phyloP scores from a whole-genome alignment of 2,329 filamentous ascomycete genomes.

The Helicocarpus griseus region DNA sequence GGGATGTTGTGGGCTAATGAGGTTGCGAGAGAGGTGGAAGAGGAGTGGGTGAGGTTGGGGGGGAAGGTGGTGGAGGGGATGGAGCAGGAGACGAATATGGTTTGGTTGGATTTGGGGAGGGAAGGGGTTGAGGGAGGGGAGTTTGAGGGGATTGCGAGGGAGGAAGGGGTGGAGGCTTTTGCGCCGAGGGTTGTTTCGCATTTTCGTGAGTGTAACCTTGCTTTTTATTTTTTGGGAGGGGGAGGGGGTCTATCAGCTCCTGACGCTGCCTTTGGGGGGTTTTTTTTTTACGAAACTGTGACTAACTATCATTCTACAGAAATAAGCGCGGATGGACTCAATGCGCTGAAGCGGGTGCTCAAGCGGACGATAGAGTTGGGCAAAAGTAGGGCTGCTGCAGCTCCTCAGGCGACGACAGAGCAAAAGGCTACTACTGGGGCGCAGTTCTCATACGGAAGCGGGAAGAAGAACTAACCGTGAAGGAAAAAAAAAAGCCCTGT shows the following conservation, averaged over 20 bases:
- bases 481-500: not conserved
- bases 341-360: conserved; percentile 20
- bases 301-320: conserved; percentile 27
- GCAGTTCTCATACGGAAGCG: not conserved
- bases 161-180: conserved; percentile 47
- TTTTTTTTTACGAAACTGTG: not conserved
- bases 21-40: conserved; percentile 52
- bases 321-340: conserved; percentile 33
- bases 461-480: not conserved
- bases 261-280: too few species aligned
- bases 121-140: conserved; percentile 45
- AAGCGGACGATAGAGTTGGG: conserved; percentile 8
- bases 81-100: conserved; percentile 80
- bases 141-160: conserved; percentile 45
- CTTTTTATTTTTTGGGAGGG: conserved; percentile 1
- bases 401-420: not conserved
- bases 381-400: not conserved
- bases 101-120: conserved; percentile 66
- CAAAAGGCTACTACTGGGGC: not conserved
- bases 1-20: conserved; percentile 53
- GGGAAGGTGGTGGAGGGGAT: conserved; percentile 50
- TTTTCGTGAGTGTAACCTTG: conserved; percentile 42
- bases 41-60: conserved; percentile 59
- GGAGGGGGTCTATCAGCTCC: too few species aligned
- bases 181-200: conserved; percentile 57